Conservation (phyloP, 1,284 basidiomycete species). For the Trichosporon ovoides region DNA sequence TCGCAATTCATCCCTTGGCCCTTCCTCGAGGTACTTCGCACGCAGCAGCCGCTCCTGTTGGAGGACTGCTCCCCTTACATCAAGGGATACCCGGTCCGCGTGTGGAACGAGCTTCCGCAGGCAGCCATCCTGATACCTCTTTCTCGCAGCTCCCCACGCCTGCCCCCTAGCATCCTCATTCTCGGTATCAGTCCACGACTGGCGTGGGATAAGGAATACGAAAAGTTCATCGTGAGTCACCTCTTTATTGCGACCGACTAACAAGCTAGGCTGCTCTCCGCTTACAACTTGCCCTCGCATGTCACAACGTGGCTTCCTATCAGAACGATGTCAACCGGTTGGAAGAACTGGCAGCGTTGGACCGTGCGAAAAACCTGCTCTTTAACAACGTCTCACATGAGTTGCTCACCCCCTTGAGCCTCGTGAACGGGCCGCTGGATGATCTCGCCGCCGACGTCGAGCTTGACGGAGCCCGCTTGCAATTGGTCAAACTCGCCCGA, state of each 20-base stretch:
- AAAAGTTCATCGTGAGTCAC: slow-evolving; percentile 42
- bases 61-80: slow-evolving; percentile 40
- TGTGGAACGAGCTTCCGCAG: slow-evolving; percentile 45
- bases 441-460: slow-evolving; percentile 33
- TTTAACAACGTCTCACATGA: slow-evolving; percentile 49
- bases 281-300: slow-evolving; percentile 20
- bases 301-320: slow-evolving; percentile 15
- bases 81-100: slow-evolving; percentile 35
- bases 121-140: slow-evolving; percentile 49
- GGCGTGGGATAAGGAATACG: slow-evolving; percentile 45
- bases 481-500: slow-evolving; percentile 41
- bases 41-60: slow-evolving; percentile 35
- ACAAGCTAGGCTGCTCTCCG: slow-evolving; percentile 9
- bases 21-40: slow-evolving; percentile 34
- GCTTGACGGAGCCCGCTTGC: slow-evolving; percentile 29
- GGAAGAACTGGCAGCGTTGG: slow-evolving; percentile 48
- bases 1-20: slow-evolving; percentile 32
- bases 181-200: slow-evolving; percentile 46
- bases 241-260: not conserved
- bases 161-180: slow-evolving; percentile 44
- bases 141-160: slow-evolving; percentile 35
- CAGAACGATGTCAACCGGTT: slow-evolving; percentile 38
- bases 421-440: slow-evolving; percentile 46
- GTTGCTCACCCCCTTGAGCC: slow-evolving; percentile 46
- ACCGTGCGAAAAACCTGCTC: slow-evolving; percentile 44